phyloP scores from a whole-genome alignment of 257 asterid genomes.

The Voacanga thouarsii region DNA sequence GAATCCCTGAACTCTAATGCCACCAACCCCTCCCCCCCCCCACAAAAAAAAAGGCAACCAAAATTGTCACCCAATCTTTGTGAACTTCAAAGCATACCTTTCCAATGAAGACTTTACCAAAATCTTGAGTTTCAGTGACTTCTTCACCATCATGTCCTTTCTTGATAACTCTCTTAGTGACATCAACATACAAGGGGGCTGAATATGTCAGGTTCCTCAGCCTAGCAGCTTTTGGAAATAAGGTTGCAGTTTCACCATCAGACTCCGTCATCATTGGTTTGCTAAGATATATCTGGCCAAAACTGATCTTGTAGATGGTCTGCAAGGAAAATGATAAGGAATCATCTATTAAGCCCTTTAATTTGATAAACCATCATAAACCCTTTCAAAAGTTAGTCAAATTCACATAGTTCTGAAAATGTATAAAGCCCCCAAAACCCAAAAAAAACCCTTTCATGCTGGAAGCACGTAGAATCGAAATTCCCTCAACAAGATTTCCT shows the following conservation, averaged over 20 bases:
- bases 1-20: background rate
- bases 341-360: background rate
- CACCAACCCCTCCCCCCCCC: background rate
- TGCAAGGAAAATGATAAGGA: slow-evolving; percentile 28
- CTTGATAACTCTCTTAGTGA: slow-evolving; percentile 76
- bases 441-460: background rate
- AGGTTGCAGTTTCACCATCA: slow-evolving; percentile 97
- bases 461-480: background rate
- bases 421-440: background rate
- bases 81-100: slow-evolving; percentile 49
- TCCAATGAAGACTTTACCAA: slow-evolving; percentile 93
- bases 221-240: slow-evolving; percentile 99
- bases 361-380: background rate
- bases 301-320: slow-evolving; percentile 88
- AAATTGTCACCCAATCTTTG: background rate
- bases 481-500: background rate
- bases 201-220: slow-evolving; percentile 93
- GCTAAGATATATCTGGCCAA: slow-evolving; percentile 94
- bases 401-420: background rate
- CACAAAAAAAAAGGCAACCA: background rate
- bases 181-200: slow-evolving; percentile 95
- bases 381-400: background rate
- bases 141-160: slow-evolving; percentile 99
- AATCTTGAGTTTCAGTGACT: slow-evolving; percentile 95
- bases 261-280: slow-evolving; percentile 99